Evolutionary conservation across 768 basidiomycete species (phyloP), one percentile per base, ranked within the genome.

Genomic region (Chalciporus sphaerocephalus): DNA sequence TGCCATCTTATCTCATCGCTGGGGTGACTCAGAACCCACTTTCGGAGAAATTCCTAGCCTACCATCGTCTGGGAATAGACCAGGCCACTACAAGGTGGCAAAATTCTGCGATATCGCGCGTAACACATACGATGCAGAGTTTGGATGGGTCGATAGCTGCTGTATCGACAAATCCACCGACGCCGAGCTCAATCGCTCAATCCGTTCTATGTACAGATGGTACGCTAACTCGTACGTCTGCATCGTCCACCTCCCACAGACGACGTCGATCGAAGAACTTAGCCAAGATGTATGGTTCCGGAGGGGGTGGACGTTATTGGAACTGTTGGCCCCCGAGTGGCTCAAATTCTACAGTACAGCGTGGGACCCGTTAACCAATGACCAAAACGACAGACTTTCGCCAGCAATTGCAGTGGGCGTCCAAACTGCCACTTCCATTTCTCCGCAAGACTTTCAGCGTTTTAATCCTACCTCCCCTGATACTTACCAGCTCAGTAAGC

Each of bases 171-270:
- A 48, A 30, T 24, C 33, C 1, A 55, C 46, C 24, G 39, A 32
- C 4, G 36, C 44, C 0, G 61, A 59, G 16, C 49, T 62, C 36
- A 44, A 38, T 16, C 58, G 60, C 15, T 48, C 60, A 8, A 47
- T 61, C 8, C 44, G 44, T 5, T 40, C 44, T 5, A 59, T 62
- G 53, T 62, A 48, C 48, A 39, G 41, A 36, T 61, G 60, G 58
- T 62, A 62, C 40, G 33, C 44, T 5, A 46, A 60, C 21, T 33
- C 52, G 9, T 24, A 48, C 23, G 24, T 62, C 25, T 62, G 60
- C 27, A 45, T 59, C 21, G 47, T 41, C n/a, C 37, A 59, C 28
- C 50, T 59, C 5, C 46, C 42, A 16, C 33, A 48, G 12, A 38
- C 52, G 1, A 40, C 16, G 0, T 30, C 42, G 2, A 27, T 16